Base-by-base conservation (phyloP, 495 filamentous ascomycete species). In the Penicillium fimorum region DNA sequence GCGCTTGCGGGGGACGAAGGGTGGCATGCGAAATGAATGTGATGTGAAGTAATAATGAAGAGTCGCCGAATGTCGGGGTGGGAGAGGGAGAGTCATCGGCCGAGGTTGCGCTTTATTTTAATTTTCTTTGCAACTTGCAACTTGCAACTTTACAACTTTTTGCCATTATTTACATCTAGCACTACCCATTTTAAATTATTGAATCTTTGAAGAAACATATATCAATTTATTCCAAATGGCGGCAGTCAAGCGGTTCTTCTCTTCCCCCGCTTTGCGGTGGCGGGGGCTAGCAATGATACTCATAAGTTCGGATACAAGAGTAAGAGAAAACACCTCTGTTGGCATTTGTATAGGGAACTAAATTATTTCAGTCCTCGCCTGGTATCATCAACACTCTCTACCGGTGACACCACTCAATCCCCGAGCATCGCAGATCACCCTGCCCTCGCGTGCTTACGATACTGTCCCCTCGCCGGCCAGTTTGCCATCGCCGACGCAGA, bases 271-370 rank as follows among this genome's bases (percentile, higher is more conserved):
- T 98, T 91, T 68, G 93, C 92, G 49, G 93, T 98, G 41, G 91
- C 93, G 35, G 93, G 93, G 57, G 94, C 94, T 5, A 90, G 86
- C 74, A 87, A 86, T 43, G 90, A 94, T 70, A 73, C 89, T 47
- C 71, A 76, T 57, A 96, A 96, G 69, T 97, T 87, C 67, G 94
- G 94, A n/a, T 89, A 95, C 75, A 92, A 92, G 76, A 83, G 92
- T 90, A 69, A 46, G 76, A 10, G 27, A 17, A 51, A 37, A 29
- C 49, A 41, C 22, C 33, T n/a, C 13, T 37, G 33, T n/a, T 37
- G 33, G 5, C 13, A 15, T n/a, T n/a, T 37, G 33, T 7, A 37
- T 37, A 15, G 33, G 15, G 33, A 43, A 42, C 57, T 58, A 56
- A 61, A 41, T 47, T 13, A 15, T n/a, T 41, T 3, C 67, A 95